Base-by-base conservation (phyloP, 2,329 filamentous ascomycete genomes). In the Sclerotiophoma versabilis region DNA sequence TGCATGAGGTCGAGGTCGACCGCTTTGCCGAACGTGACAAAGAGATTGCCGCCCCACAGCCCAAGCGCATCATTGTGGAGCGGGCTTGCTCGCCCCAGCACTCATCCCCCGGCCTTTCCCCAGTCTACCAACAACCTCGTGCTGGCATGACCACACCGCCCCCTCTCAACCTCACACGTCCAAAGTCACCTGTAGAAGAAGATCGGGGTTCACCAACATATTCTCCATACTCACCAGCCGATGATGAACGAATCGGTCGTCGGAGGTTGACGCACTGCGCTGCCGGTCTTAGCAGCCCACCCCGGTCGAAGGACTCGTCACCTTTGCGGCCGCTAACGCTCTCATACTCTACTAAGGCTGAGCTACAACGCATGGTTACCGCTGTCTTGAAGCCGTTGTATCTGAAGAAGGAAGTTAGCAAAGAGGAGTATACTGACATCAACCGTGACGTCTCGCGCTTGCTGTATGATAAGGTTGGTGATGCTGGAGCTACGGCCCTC, bases 351-450 rank as follows among this genome's bases (percentile, higher is more conserved):
- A 89, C 91, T 59, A 99, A 99, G 75, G 87, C 91, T 63, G 92
- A 87, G 69, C 89, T 99, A 60, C 93, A 92, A 71, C 88, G 87
- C 64, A 92, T 98, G 76, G 95, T 98, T 64, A 90, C 91, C 60
- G 81, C 83, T 34, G 91, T 90, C 5, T 80, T 99, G 36, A 90
- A 91, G 64, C 92, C 93, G 26, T 85, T 92, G 62, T 98, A 93
- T 81, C 84, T 87, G 58, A 88, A 88, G 34, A 88, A 89, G 64
- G 85, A 88, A 59, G 83, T 98, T 58, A 92, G 88, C 15, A 91
- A 92, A 63, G 91, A 96, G 55, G 89, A 97, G 75, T 99, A 96
- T 74, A 93, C 91, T 2, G 86, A 87, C 51, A 96, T 98, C 76
- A 98, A 98, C 72, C 88, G 92, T 58, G 88, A 90, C 56, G 87